Evolutionary conservation across 1,139 yeast genomes (phyloP).

Genomic region (Lodderomyces margitis): DNA sequence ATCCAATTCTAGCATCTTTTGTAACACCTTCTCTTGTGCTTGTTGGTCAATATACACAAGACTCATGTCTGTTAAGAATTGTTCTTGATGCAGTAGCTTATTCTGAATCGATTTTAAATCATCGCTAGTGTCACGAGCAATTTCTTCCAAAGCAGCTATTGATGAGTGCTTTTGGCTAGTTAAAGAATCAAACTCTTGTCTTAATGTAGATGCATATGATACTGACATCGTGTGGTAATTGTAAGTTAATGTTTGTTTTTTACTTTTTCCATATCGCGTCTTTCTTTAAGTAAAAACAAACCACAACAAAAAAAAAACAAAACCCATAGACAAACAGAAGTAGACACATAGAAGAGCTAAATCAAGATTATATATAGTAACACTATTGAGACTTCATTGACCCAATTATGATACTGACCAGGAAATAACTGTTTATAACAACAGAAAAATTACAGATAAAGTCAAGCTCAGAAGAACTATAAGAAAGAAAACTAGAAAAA

Average conservation of each 20-base stretch:
- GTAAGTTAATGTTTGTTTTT: no score
- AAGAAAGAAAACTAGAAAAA: no score
- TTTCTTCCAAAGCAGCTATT: background rate
- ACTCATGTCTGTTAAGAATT: slow-evolving; percentile 50
- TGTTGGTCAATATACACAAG: slow-evolving; percentile 67
- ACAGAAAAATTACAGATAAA: no score
- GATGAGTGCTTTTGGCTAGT: background rate
- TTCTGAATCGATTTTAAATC: slow-evolving; percentile 29
- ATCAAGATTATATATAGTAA: no score
- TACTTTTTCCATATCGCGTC: background rate
- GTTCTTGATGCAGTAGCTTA: slow-evolving; percentile 30
- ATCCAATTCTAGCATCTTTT: slow-evolving; percentile 18
- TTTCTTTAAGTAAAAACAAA: background rate
- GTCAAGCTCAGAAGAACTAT: no score
- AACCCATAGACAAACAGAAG: background rate
- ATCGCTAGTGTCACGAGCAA: slow-evolving; percentile 6
- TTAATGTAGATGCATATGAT: background rate
- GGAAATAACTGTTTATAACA: no score
- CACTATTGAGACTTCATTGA: no score
- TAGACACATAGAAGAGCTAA: background rate
- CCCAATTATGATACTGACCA: no score
- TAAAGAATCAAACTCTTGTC: background rate
- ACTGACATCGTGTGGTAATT: no score
- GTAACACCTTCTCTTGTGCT: slow-evolving; percentile 59
- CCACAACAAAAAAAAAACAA: background rate